Conservation (phyloP, 2,329 filamentous ascomycete species). For the Aureobasidium namibiae region DNA sequence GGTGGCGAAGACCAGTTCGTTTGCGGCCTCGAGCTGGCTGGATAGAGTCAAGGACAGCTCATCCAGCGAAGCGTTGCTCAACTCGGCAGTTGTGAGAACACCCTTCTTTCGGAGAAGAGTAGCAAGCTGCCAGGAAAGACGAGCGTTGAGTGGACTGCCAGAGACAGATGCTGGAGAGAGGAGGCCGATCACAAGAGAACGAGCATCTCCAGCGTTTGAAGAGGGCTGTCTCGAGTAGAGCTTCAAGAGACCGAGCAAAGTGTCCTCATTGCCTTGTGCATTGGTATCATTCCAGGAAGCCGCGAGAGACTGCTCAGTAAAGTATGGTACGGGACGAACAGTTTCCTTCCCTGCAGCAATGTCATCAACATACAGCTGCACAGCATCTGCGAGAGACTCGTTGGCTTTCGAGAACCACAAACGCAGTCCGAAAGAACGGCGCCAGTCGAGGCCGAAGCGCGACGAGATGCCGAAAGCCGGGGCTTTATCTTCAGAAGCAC, state of each 20-base stretch:
- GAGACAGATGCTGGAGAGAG: conserved; percentile 70
- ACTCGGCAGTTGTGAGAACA: conserved; percentile 15
- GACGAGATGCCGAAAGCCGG: conserved; percentile 74
- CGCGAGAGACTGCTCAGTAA: conserved; percentile 51
- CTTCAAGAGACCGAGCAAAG: conserved; percentile 80
- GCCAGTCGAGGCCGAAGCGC: conserved; percentile 83
- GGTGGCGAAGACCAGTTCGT: conserved; percentile 17
- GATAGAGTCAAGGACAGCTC: conserved; percentile 49
- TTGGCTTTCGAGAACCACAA: conserved; percentile 73
- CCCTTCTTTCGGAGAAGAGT: conserved; percentile 39
- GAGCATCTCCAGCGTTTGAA: conserved; percentile 17
- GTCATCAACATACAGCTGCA: conserved; percentile 65
- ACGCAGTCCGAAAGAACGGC: conserved; percentile 82
- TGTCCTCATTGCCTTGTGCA: conserved; percentile 57
- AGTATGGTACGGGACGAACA: conserved; percentile 64
- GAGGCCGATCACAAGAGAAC: conserved; percentile 40
- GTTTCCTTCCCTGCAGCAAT: conserved; percentile 61
- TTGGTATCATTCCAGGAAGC: conserved; percentile 54
- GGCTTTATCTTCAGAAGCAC: conserved; percentile 69
- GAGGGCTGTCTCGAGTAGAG: conserved; percentile 59
- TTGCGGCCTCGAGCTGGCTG: conserved; percentile 25
- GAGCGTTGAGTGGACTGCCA: conserved; percentile 63
- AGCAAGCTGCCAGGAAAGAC: conserved; percentile 78
- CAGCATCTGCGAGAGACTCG: conserved; percentile 63
- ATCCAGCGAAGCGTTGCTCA: conserved; percentile 47